Evolutionary conservation across 2,329 filamentous ascomycete genomes (phyloP).

Genomic region (Salinomyces thailandicus): DNA sequence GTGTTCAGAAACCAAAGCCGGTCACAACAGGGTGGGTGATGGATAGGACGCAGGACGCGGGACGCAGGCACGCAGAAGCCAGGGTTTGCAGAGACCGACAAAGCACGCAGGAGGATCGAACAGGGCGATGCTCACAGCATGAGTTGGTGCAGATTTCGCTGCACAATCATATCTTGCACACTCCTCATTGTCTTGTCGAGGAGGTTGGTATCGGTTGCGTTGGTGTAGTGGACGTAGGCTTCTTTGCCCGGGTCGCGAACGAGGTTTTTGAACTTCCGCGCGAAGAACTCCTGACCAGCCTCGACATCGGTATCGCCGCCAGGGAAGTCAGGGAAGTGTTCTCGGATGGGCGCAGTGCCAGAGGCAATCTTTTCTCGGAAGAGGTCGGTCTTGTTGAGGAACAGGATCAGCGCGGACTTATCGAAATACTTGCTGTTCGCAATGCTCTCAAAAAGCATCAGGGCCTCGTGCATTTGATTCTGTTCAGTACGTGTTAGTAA

Average conservation of each 20-base stretch:
- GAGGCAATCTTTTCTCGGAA: constrained; percentile 41
- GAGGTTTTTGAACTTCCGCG: constrained; percentile 41
- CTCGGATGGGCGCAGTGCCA: constrained; percentile 37
- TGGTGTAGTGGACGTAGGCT: constrained; percentile 43
- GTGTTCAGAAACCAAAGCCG: no score
- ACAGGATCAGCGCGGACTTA: constrained; percentile 41
- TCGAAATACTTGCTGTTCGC: constrained; percentile 44
- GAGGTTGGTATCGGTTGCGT: constrained; percentile 42
- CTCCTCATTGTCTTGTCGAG: constrained; percentile 43
- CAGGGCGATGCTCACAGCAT: constrained; percentile 28
- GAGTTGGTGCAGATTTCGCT: constrained; percentile 41
- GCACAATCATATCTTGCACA: constrained; percentile 45
- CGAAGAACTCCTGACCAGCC: constrained; percentile 40
- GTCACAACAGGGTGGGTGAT: no score
- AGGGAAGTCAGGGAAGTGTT: constrained; percentile 41
- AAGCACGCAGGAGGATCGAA: neutral
- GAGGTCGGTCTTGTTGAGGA: constrained; percentile 45
- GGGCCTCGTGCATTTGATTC: constrained; percentile 47
- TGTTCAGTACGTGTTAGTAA: constrained; percentile 14
- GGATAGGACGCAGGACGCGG: no score
- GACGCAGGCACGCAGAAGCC: no score
- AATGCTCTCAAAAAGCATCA: constrained; percentile 45
- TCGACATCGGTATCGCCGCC: constrained; percentile 36
- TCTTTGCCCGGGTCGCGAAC: constrained; percentile 41
- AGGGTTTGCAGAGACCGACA: no score